Base-by-base conservation (phyloP, 2,329 filamentous ascomycete genomes). In the Bipolaris cookei region DNA sequence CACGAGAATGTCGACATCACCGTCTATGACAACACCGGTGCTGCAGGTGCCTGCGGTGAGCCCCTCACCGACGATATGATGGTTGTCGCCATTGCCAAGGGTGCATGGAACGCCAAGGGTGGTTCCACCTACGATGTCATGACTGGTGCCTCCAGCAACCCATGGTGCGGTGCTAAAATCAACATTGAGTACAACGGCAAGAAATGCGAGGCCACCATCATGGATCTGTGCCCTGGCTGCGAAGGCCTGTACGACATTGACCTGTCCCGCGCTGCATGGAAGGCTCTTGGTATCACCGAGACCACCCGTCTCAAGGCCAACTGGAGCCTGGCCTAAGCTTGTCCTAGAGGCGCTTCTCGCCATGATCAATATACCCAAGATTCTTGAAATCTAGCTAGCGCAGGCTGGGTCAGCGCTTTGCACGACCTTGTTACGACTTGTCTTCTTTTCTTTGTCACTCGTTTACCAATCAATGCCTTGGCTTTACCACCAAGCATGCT, bases 361-460 rank as follows among this genome's bases (percentile, higher is more conserved):
- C 34, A 63, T 42, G 59, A 68, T 59, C 63, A 64, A 62, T 69
- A 73, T 72, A 71, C 71, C 69, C 66, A 62, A 62, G 62, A 58
- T 66, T 63, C 59, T 56, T 32, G 8, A 7, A 28, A 62, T 60
- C 63, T 68, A 59, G 72, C 73, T 76, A 75, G 72, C 73, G 73
- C 73, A 71, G 71, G 68, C 73, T 63, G 69, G 69, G 71, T 75
- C 72, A 74, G 73, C 73, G 73, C 73, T 76, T 74, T 75, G 72
- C 71, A 76, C 69, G 73, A 76, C 69, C 35, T 64, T 58, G 62
- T 72, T 62, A 73, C 63, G 71, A 73, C 57, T 57, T 59, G 55
- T 51, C 28, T 37, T 62, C 46, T 45, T 56, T 52, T 74, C 69
- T 64, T 67, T 71, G 70, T 73, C 70, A 50, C 69, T 75, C 70